A percentile compares a stretch with the other conserved stretches of the same genome.
Evolutionary conservation across 2,329 filamentous ascomycete genomes (phyloP).

Genomic region (Chaetothyriales sp.): DNA sequence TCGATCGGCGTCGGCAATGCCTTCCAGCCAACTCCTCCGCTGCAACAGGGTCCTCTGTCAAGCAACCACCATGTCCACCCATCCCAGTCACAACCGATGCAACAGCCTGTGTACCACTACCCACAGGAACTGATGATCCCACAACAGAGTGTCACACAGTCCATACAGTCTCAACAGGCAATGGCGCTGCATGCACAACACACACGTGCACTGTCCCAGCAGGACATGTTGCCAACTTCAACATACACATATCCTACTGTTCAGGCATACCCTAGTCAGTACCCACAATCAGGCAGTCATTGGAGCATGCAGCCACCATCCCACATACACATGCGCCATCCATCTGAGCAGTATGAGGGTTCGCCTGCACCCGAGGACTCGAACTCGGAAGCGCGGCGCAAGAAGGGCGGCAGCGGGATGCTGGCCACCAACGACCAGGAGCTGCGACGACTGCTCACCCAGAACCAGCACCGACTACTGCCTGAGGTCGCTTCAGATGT

Average conservation of each 20-base stretch:
- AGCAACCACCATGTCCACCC: slow-evolving; percentile 7
- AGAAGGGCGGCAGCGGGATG: slow-evolving; percentile 32
- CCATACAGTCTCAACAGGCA: slow-evolving; percentile 1
- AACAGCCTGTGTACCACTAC: not conserved
- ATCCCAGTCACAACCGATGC: slow-evolving; percentile 1
- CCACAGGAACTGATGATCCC: slow-evolving; percentile 5
- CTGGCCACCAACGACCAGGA: slow-evolving; percentile 36
- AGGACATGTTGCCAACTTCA: slow-evolving; percentile 15
- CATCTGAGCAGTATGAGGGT: slow-evolving; percentile 22
- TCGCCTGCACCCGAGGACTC: slow-evolving; percentile 27
- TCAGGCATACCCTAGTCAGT: slow-evolving; percentile 25
- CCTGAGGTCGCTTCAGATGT: slow-evolving; percentile 35
- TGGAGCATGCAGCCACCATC: slow-evolving; percentile 20
- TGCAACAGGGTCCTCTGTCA: slow-evolving; percentile 13
- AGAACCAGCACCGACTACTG: slow-evolving; percentile 31
- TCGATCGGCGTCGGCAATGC: slow-evolving; percentile 23
- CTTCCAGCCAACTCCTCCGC: slow-evolving; percentile 23
- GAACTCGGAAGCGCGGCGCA: slow-evolving; percentile 29
- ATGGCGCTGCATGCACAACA: not conserved
- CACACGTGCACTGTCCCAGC: not conserved
- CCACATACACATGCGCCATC: slow-evolving; percentile 16
- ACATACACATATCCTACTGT: slow-evolving; percentile 14
- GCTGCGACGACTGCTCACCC: slow-evolving; percentile 30
- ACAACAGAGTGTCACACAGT: slow-evolving; percentile 6
- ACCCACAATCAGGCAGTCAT: slow-evolving; percentile 18